Conservation (phyloP, 495 filamentous ascomycete species). For the Penicillium cataractarum region DNA sequence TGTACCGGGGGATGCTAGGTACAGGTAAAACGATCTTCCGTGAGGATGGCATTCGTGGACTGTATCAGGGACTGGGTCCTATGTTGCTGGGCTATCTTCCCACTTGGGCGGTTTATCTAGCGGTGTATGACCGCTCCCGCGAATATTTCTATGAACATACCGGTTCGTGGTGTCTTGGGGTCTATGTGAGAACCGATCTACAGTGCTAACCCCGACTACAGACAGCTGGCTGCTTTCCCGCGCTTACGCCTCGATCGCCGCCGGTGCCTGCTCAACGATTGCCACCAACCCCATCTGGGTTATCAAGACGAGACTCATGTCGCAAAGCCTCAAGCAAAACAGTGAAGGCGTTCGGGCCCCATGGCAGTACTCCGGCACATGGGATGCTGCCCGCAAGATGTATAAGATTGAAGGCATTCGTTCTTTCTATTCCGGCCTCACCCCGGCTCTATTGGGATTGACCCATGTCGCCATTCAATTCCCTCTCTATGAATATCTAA, state of each 20-base stretch:
- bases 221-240: constrained; percentile 64
- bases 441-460: constrained; percentile 87
- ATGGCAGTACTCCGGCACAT: constrained; percentile 86
- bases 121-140: constrained; percentile 88
- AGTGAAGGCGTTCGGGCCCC: constrained; percentile 64
- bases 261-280: constrained; percentile 89
- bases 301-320: constrained; percentile 97
- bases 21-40: constrained; percentile 82
- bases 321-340: constrained; percentile 63
- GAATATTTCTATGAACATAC: constrained; percentile 67
- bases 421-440: constrained; percentile 94
- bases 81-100: constrained; percentile 95
- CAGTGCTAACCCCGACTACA: constrained; percentile 29
- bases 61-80: constrained; percentile 92
- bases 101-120: constrained; percentile 98
- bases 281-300: constrained; percentile 99
- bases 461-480: constrained; percentile 98
- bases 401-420: constrained; percentile 82
- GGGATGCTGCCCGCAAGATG: constrained; percentile 94
- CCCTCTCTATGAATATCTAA: constrained; percentile 92
- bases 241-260: constrained; percentile 79
- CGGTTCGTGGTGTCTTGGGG: constrained; percentile 50
- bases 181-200: neutral
- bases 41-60: constrained; percentile 84
- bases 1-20: constrained; percentile 85